phyloP scores from a whole-genome alignment of 768 basidiomycete genomes.

The Cytidiella melzeri region DNA sequence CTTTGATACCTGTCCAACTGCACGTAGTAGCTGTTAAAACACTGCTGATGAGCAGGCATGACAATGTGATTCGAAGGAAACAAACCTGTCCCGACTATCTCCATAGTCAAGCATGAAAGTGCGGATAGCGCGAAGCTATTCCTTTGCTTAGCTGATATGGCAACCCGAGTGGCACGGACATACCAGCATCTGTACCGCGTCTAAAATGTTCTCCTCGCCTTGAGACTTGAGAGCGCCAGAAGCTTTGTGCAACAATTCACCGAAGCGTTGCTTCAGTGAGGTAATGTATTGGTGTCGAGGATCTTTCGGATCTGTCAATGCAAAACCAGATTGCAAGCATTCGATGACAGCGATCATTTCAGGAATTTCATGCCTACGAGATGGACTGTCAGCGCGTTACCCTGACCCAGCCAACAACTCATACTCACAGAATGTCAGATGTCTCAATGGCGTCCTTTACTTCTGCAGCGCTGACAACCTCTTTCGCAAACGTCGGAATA shows the following conservation, averaged over 20 bases:
- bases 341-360: slow-evolving; percentile 70
- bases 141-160: background rate
- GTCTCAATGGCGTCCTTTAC: slow-evolving; percentile 36
- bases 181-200: slow-evolving; percentile 71
- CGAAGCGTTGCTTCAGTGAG: slow-evolving; percentile 54
- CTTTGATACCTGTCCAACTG: slow-evolving; percentile 51
- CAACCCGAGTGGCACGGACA: slow-evolving; percentile 14
- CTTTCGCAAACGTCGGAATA: slow-evolving; percentile 59
- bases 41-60: background rate
- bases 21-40: slow-evolving; percentile 44
- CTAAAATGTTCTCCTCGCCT: slow-evolving; percentile 77
- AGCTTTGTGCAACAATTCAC: slow-evolving; percentile 63
- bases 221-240: slow-evolving; percentile 62
- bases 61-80: background rate
- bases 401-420: background rate
- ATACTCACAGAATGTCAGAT: slow-evolving; percentile 63
- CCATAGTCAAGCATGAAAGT: slow-evolving; percentile 74
- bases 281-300: slow-evolving; percentile 57
- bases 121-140: slow-evolving; percentile 58
- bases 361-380: slow-evolving; percentile 64
- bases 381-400: background rate
- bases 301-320: slow-evolving; percentile 59
- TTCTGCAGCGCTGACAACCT: slow-evolving; percentile 46
- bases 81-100: slow-evolving; percentile 53
- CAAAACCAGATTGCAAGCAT: slow-evolving; percentile 59